Conservation (phyloP, 208 protist genomes). For the Trypanosoma avium region DNA sequence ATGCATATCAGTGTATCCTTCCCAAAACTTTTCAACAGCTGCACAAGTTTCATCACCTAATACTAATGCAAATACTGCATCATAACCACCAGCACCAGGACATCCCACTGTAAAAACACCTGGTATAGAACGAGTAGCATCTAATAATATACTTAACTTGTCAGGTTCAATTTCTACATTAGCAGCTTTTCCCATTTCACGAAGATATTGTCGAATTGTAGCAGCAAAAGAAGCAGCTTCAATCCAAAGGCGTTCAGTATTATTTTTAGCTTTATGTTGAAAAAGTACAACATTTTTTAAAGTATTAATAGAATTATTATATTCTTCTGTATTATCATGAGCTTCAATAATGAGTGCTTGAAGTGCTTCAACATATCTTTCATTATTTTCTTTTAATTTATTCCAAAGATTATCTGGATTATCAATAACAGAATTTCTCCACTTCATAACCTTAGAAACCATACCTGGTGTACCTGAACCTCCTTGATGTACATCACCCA, state of each 20-base stretch:
- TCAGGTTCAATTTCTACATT: constrained; percentile 87
- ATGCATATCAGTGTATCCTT: constrained; percentile 48
- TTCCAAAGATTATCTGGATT: constrained; percentile 69
- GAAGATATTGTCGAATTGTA: constrained; percentile 44
- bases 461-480: constrained; percentile 94
- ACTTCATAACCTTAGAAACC: constrained; percentile 92
- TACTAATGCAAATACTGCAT: constrained; percentile 91
- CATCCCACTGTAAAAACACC: constrained; percentile 93
- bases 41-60: constrained; percentile 58
- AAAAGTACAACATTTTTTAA: constrained; percentile 30
- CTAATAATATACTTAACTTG: constrained; percentile 75
- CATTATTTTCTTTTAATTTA: constrained; percentile 59
- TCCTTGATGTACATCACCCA: constrained; percentile 89
- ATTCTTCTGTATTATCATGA: constrained; percentile 18
- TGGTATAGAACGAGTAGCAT: constrained; percentile 79
- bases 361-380: constrained; percentile 64
- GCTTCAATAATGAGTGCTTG: constrained; percentile 32
- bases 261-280: constrained; percentile 15
- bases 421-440: constrained; percentile 60
- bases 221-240: constrained; percentile 41
- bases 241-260: constrained; percentile 39
- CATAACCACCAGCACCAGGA: constrained; percentile 93
- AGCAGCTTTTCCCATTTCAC: constrained; percentile 82
- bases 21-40: constrained; percentile 76
- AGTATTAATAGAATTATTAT: constrained; percentile 9